Evolutionary conservation across 768 basidiomycete species (phyloP).

Genomic region (Boletus subcaerulescens): DNA sequence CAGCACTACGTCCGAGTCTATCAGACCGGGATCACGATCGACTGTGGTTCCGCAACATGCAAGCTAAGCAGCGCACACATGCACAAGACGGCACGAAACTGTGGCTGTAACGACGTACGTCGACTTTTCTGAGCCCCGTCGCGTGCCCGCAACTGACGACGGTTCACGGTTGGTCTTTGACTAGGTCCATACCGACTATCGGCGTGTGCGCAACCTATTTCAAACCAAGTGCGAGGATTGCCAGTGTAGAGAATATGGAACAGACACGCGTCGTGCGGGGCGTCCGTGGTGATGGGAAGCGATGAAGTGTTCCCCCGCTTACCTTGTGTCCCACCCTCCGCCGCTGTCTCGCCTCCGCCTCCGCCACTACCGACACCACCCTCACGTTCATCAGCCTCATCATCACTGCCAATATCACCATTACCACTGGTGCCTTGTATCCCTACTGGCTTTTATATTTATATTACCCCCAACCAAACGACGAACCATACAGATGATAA

Average conservation of each 20-base stretch:
- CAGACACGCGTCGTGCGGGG: conserved; percentile 32
- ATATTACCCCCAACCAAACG: background rate
- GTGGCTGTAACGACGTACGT: conserved; percentile 48
- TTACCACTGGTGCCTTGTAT: background rate
- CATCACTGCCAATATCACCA: background rate
- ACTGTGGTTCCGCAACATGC: conserved; percentile 53
- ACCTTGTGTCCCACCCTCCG: background rate
- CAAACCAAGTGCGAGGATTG: conserved; percentile 62
- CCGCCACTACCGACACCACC: conserved; percentile 5
- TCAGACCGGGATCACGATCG: conserved; percentile 55
- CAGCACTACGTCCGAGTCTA: conserved; percentile 66
- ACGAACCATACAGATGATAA: too few relatives aligned
- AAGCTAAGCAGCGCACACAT: conserved; percentile 54
- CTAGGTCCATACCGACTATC: conserved; percentile 44
- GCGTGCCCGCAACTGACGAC: conserved; percentile 1
- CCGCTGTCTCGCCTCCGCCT: background rate
- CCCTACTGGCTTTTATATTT: background rate
- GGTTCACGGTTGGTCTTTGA: background rate
- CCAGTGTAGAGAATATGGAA: conserved; percentile 34
- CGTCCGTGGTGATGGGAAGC: conserved; percentile 15
- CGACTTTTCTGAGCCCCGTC: background rate
- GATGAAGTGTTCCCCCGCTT: conserved; percentile 1
- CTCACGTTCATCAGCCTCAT: background rate
- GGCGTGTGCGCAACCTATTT: conserved; percentile 62
- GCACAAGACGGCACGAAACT: conserved; percentile 57